Conservation (phyloP, 805 yeast species). For the Candida nonsorbophila region DNA sequence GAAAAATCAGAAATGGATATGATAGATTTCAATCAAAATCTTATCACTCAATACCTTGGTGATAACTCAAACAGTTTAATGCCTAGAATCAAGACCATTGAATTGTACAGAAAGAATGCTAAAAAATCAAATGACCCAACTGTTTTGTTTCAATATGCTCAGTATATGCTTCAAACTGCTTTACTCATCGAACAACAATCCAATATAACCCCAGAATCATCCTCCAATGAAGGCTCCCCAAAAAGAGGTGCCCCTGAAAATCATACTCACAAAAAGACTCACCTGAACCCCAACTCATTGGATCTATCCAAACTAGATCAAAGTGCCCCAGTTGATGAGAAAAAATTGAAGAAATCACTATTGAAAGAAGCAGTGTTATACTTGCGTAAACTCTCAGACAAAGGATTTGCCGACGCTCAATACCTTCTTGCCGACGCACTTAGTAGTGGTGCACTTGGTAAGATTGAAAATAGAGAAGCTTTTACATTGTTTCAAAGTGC, state of each 20-base stretch:
- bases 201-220: slow-evolving; percentile 2
- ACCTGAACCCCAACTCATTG: slow-evolving; percentile 15
- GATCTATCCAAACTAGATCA: slow-evolving; percentile 10
- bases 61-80: slow-evolving; percentile 44
- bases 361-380: slow-evolving; percentile 74
- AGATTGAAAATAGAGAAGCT: slow-evolving; percentile 73
- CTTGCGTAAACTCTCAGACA: slow-evolving; percentile 65
- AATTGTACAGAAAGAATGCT: slow-evolving; percentile 81
- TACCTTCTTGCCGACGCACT: slow-evolving; percentile 88
- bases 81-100: slow-evolving; percentile 80
- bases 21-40: slow-evolving; percentile 49
- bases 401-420: slow-evolving; percentile 86
- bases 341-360: slow-evolving; percentile 45
- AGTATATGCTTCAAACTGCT: slow-evolving; percentile 83
- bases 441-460: slow-evolving; percentile 79
- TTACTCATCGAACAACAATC: slow-evolving; percentile 44
- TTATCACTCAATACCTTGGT: slow-evolving; percentile 52
- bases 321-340: slow-evolving; percentile 14
- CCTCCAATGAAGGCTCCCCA: slow-evolving; percentile 15
- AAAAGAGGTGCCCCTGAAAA: slow-evolving; percentile 8
- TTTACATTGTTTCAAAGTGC: slow-evolving; percentile 76
- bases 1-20: slow-evolving; percentile 22
- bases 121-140: slow-evolving; percentile 80
- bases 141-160: slow-evolving; percentile 86
- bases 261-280: slow-evolving; percentile 14